Conservation (phyloP, 169 alveolate species). For the Plasmodium falciparum region DNA sequence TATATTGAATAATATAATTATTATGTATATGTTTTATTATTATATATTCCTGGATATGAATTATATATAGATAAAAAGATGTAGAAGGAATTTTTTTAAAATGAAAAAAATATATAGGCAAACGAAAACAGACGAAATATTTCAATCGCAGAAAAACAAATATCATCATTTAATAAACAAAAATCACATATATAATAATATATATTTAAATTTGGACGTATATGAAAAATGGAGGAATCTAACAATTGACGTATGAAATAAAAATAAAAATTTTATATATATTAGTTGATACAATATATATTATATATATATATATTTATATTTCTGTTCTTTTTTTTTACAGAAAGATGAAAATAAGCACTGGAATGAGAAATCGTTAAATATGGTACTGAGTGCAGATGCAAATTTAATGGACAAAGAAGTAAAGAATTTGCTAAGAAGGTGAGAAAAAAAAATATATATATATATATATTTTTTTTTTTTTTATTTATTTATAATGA, state of each 20-base stretch:
- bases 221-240: constrained; percentile 73
- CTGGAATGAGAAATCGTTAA: constrained; percentile 51
- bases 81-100: constrained; percentile 61
- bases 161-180: constrained; percentile 64
- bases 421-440: constrained; percentile 36
- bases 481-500: background rate
- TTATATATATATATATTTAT: background rate
- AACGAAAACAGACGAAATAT: constrained; percentile 73
- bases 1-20: too few species aligned
- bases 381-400: constrained; percentile 40
- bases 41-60: background rate
- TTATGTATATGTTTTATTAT: too few species aligned
- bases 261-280: background rate
- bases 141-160: constrained; percentile 63
- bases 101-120: constrained; percentile 72
- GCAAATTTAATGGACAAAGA: constrained; percentile 62
- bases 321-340: background rate
- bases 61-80: constrained; percentile 30
- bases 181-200: constrained; percentile 49
- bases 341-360: constrained; percentile 63
- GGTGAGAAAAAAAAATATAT: constrained; percentile 9
- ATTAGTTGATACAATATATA: background rate
- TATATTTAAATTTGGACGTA: constrained; percentile 41
- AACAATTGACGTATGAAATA: constrained; percentile 29
- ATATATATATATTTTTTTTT: background rate